phyloP scores from a whole-genome alignment of 2,329 filamentous ascomycete genomes.

The Diatrype stigma region DNA sequence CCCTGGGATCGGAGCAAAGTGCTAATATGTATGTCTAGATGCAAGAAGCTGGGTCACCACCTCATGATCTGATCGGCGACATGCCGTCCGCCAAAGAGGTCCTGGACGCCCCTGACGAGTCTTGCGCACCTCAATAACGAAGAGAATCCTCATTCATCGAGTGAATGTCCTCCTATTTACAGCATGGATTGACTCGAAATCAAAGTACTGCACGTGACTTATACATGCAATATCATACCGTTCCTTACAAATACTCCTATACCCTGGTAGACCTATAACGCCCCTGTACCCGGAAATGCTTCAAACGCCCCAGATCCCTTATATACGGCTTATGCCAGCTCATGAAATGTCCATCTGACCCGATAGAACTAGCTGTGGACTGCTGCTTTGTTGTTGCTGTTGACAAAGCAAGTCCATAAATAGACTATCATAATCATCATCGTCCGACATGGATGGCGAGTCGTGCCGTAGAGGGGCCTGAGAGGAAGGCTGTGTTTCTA shows the following conservation, averaged over 20 bases:
- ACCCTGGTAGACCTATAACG: slow-evolving; percentile 16
- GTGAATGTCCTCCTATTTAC: slow-evolving; percentile 20
- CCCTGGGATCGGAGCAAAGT: neutral
- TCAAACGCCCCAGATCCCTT: neutral
- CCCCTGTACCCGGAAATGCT: slow-evolving; percentile 13
- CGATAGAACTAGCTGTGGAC: slow-evolving; percentile 23
- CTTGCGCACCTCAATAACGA: slow-evolving; percentile 57
- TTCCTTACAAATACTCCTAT: slow-evolving; percentile 14
- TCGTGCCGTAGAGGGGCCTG: slow-evolving; percentile 21
- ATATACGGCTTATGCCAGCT: slow-evolving; percentile 1
- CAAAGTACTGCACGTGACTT: slow-evolving; percentile 11
- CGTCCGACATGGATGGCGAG: slow-evolving; percentile 42
- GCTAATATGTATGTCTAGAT: slow-evolving; percentile 56
- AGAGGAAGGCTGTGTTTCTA: slow-evolving; percentile 26
- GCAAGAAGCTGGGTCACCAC: slow-evolving; percentile 91
- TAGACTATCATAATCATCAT: slow-evolving; percentile 57
- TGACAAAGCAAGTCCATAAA: slow-evolving; percentile 63
- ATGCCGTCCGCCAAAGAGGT: slow-evolving; percentile 78
- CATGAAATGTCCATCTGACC: slow-evolving; percentile 47
- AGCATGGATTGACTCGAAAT: slow-evolving; percentile 13
- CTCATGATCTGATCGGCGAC: slow-evolving; percentile 85
- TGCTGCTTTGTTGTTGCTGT: slow-evolving; percentile 23
- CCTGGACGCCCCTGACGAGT: slow-evolving; percentile 56
- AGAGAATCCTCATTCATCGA: slow-evolving; percentile 11
- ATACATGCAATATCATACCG: slow-evolving; percentile 15